These are phyloP conservation scores for Escovopsis weberi DNA, from an alignment of 2,329 filamentous ascomycete species.

Conservation along the genomic window DNA sequence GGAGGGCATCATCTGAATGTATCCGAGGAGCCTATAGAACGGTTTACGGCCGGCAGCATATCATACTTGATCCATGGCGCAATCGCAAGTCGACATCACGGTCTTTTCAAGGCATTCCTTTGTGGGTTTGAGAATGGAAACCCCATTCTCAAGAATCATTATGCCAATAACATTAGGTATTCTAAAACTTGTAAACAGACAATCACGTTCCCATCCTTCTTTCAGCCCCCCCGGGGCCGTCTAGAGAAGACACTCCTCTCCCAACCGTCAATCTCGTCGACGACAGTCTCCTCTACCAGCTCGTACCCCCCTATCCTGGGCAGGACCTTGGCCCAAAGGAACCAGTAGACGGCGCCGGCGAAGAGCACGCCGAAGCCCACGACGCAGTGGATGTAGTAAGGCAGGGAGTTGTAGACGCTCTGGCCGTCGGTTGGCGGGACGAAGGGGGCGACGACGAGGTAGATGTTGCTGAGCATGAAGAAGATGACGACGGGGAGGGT, in stretches of 20 bases:
- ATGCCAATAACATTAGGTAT: no score
- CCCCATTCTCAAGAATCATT: no score
- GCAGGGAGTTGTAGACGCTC: constrained; percentile 37
- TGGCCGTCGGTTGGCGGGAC: constrained; percentile 36
- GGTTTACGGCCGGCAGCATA: no score
- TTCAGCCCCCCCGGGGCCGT: constrained; percentile 16
- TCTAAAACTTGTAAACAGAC: no score
- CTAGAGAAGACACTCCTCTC: constrained; percentile 39
- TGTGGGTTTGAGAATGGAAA: no score
- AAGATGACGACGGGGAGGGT: constrained; percentile 39
- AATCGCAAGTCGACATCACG: no score
- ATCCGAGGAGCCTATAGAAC: no score
- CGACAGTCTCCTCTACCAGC: constrained; percentile 36
- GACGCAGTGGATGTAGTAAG: constrained; percentile 44
- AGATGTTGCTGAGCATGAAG: constrained; percentile 47
- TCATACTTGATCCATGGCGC: no score
- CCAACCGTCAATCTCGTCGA: constrained; percentile 49
- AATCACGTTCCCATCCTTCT: no score
- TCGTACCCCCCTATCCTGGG: constrained; percentile 39
- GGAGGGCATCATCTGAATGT: no score
- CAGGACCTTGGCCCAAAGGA: constrained; percentile 37
- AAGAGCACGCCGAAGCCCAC: constrained; percentile 40
- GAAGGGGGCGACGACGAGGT: constrained; percentile 45
- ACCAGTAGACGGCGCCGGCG: constrained; percentile 39
- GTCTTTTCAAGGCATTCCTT: no score